Conservation (phyloP, 2,329 filamentous ascomycete genomes). For the Geosmithia morbida region DNA sequence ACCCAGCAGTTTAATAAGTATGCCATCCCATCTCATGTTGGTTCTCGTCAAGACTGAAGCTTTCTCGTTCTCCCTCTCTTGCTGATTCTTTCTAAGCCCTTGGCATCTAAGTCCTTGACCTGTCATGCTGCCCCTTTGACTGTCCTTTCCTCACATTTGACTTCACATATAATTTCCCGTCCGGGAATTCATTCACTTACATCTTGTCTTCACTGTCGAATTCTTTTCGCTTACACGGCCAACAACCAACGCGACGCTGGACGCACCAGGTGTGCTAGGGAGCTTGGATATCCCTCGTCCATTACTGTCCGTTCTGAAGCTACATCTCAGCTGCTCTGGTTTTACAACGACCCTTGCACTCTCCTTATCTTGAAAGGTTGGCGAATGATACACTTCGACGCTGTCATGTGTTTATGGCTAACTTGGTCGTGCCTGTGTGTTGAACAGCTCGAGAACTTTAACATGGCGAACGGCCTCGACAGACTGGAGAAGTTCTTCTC, state of each 20-base stretch:
- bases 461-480: constrained; percentile 34
- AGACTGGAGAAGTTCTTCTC: constrained; percentile 37
- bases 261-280: background rate
- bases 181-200: too few species aligned
- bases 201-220: too few species aligned
- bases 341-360: background rate
- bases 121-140: too few species aligned
- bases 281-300: background rate
- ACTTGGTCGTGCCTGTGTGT: background rate
- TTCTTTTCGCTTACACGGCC: too few species aligned
- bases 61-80: background rate
- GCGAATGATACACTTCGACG: background rate
- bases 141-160: too few species aligned
- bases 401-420: background rate
- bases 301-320: background rate
- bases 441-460: constrained; percentile 4
- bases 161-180: too few species aligned
- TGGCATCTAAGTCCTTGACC: background rate
- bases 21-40: background rate
- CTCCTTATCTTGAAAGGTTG: background rate
- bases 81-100: background rate
- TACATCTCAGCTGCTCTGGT: background rate
- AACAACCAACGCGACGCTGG: too few species aligned
- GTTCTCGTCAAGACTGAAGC: background rate
- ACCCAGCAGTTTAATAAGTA: background rate